phyloP scores from a whole-genome alignment of 768 basidiomycete species.

The Coprinopsis sp. region DNA sequence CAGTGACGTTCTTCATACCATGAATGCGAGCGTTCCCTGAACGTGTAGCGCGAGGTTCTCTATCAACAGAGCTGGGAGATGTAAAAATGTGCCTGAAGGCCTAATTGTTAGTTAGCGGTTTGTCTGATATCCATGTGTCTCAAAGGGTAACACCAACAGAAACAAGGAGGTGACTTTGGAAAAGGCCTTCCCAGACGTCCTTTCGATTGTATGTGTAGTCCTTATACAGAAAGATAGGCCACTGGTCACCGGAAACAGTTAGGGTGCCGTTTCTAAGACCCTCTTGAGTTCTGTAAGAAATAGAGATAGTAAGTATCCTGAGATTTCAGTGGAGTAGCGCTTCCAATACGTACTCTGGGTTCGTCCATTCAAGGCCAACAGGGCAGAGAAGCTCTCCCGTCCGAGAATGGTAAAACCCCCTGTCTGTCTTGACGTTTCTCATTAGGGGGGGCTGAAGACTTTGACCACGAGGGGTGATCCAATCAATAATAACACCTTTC shows the following conservation, averaged over 20 bases:
- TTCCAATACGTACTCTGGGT: conserved; percentile 14
- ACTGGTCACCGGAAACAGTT: conserved; percentile 10
- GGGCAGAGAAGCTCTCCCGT: conserved; percentile 20
- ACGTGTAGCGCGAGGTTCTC: conserved; percentile 2
- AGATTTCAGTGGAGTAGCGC: background rate
- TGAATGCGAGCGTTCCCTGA: conserved; percentile 11
- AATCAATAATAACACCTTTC: conserved; percentile 14
- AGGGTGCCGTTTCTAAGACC: background rate
- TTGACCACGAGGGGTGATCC: conserved; percentile 14
- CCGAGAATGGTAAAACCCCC: conserved; percentile 15
- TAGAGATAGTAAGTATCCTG: background rate
- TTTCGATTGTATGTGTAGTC: conserved; percentile 13
- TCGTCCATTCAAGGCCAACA: conserved; percentile 16
- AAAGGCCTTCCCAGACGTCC: conserved; percentile 15
- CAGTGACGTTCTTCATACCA: conserved; percentile 12
- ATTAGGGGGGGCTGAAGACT: conserved; percentile 8
- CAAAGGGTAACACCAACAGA: background rate
- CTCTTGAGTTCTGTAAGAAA: conserved; percentile 2
- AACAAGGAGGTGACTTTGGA: conserved; percentile 9
- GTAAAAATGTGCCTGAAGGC: conserved; percentile 12
- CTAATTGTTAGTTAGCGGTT: background rate
- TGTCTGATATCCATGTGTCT: background rate
- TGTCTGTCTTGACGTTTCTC: conserved; percentile 13
- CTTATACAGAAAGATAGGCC: conserved; percentile 16
- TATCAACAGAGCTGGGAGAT: conserved; percentile 7